A percentile compares a stretch with the other conserved stretches of the same genome.
These are phyloP conservation scores for Capsicum rhomboideum DNA, from an alignment of 257 asterid species.

Conservation along the genomic window DNA sequence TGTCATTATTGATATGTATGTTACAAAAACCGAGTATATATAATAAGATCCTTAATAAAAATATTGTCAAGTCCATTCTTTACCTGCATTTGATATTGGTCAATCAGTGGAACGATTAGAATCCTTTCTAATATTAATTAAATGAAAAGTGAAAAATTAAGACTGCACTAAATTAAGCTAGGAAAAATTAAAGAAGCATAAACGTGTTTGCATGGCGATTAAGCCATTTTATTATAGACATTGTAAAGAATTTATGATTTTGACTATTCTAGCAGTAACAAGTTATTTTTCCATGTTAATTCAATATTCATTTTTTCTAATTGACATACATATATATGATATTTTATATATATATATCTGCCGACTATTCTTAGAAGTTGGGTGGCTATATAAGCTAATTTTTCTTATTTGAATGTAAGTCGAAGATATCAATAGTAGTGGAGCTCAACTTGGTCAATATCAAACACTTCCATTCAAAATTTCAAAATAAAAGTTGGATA, in stretches of 20 bases:
- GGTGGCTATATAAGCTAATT: too few species aligned
- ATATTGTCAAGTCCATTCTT: not conserved
- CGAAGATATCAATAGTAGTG: not conserved
- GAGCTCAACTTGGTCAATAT: not conserved
- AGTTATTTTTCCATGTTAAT: not conserved
- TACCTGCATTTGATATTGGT: not conserved
- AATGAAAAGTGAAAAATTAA: not conserved
- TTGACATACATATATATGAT: not conserved
- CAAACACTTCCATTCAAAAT: not conserved
- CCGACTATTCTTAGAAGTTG: not conserved
- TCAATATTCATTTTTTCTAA: not conserved
- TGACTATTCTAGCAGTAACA: not conserved
- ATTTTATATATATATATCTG: not conserved
- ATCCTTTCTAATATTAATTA: not conserved
- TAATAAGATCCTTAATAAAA: not conserved
- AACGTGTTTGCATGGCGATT: not conserved
- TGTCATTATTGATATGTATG: not conserved
- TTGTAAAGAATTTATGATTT: not conserved
- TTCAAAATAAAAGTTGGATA: not conserved
- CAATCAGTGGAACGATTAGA: not conserved
- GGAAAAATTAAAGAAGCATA: not conserved
- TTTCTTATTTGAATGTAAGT: too few species aligned
- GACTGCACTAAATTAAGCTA: not conserved
- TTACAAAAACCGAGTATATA: not conserved
- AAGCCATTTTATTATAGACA: not conserved